Base-by-base conservation (phyloP, 2,329 filamentous ascomycete genomes). In the Sclerotiophoma versabilis region DNA sequence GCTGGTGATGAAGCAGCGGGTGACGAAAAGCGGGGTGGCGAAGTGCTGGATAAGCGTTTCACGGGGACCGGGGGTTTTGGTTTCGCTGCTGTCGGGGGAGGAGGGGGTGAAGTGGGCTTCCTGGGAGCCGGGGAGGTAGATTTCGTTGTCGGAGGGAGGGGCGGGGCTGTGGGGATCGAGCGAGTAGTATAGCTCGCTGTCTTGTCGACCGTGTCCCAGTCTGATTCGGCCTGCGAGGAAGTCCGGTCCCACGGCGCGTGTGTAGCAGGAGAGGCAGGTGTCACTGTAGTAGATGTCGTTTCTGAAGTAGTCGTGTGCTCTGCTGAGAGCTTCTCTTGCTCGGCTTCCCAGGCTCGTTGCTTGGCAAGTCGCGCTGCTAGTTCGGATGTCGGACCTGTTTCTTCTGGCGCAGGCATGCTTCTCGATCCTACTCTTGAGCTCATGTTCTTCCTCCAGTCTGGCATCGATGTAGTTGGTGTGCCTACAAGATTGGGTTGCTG, bases 351-450 rank as follows among this genome's bases (percentile, higher is more conserved):
- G 7, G 39, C 23, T 7, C 32, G 32, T 15, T 20, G 39, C 27
- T 27, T 44, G 9, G 32, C 39, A 10, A 65, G n/a, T 19, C 50
- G 9, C 44, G 59, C 41, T 48, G 41, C 12, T 54, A 49, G 37
- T 52, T 53, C 11, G 47, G 49, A 37, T 7, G 50, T 30, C 1
- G 47, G 10, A 11, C 19, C 48, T 5, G 30, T 27, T 5, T 49
- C 46, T 20, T 46, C 22, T 9, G 44, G 59, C 15, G 58, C 20
- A 1, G 57, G 47, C 2, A 56, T 37, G 15, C 41, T 32, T 36
- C 39, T 57, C 1, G 58, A 46, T 6, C 51, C 52, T 0, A 27
- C 32, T 5, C 47, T 37, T 19, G 43, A 23, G 14, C 44, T 55
- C 2, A 54, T n/a, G 8, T 39, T 49, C 19, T 11, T 39, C 23